Evolutionary conservation across 2,329 filamentous ascomycete species (phyloP), one percentile per base, ranked within the genome.

Genomic region (Dryadomyces quercivorus): DNA sequence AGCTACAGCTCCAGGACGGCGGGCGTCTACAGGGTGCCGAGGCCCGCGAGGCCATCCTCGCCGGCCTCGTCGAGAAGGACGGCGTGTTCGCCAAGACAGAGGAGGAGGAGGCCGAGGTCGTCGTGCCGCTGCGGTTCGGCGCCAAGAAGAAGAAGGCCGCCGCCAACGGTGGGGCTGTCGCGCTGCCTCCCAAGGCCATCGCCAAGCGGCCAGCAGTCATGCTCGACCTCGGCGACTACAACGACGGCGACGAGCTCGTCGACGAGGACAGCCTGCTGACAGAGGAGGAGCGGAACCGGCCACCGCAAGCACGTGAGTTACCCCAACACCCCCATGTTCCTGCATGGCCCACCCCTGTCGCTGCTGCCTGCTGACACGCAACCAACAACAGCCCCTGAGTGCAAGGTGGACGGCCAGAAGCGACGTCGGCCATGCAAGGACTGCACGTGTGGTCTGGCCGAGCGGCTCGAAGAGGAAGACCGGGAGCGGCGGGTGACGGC

Each of bases 391-490:
- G 91, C 93, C 52, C 80, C 85, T 26, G 88, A 94, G 66, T 98
- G 93, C 69, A 82, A 84, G 56, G 91, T 92, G 50, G 88, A 93
- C 71, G 84, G 92, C 61, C 85, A 92, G 55, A 85, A 91, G 58
- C 84, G 92, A 62, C 85, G 92, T 54, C 84, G 91, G 58, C 90
- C 93, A 56, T 98, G 93, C 77, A 97, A 98, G 72, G 93, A 98
- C 74, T 98, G 93, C 75, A 92, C 88, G 9, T 98, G 93, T 66
- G 93, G 93, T 51, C 81, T 98, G 26, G 89, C 91, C 22, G 82
- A 93, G 67, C 82, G 85, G 58, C 71, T 97, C 51, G 86, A 89
- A 62, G 85, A 84, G n/a, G 89, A 97, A 73, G 93, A 97, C 69
- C 65, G 65, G 56, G 61, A 62, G 50, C 65, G 67, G 34, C 63